These are phyloP conservation scores for Eragrostis nindensis DNA, from an alignment of 176 grass and related monocot genomes.

Conservation along the genomic window DNA sequence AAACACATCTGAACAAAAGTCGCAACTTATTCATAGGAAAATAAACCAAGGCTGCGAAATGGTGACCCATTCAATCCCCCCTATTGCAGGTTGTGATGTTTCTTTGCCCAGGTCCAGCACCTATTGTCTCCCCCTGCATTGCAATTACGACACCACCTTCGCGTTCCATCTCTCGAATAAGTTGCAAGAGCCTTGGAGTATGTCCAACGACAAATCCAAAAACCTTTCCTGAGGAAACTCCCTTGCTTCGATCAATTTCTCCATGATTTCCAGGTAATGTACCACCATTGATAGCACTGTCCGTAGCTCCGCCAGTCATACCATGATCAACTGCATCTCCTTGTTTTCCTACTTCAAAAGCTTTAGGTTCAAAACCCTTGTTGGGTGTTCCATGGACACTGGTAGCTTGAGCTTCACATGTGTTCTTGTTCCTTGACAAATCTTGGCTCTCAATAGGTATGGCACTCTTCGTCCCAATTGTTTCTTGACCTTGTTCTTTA, in stretches of 20 bases:
- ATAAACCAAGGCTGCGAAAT: background rate
- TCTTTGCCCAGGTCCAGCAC: background rate
- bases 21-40: background rate
- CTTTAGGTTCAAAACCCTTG: background rate
- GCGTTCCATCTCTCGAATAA: background rate
- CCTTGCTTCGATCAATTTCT: background rate
- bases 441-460: background rate
- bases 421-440: background rate
- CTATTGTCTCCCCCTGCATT: background rate
- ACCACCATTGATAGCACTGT: background rate
- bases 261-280: background rate
- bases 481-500: background rate
- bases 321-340: background rate
- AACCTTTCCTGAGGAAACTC: background rate
- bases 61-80: background rate
- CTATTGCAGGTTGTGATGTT: background rate
- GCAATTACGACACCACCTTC: background rate
- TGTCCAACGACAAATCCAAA: background rate
- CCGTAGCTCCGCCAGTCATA: background rate
- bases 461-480: fast-evolving
- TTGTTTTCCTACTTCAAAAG: background rate
- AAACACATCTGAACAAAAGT: background rate
- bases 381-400: background rate
- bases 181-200: background rate
- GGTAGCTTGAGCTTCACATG: background rate